phyloP scores from a whole-genome alignment of 345 rosid species.

The Rhodamnia argentea region DNA sequence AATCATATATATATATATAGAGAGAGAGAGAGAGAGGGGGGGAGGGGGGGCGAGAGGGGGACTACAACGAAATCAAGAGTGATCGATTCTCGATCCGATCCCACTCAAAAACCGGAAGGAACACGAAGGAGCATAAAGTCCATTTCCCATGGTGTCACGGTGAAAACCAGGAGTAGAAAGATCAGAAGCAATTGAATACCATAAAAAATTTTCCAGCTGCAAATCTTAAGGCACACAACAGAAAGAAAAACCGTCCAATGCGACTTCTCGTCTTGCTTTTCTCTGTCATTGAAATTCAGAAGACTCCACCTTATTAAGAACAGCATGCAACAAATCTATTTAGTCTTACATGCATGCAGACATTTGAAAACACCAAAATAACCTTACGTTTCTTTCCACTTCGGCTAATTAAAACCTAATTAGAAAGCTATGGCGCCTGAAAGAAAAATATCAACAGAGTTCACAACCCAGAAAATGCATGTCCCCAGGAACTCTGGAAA shows the following conservation, averaged over 20 bases:
- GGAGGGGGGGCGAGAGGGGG: too few relatives aligned
- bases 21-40: too few relatives aligned
- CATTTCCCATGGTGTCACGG: not conserved
- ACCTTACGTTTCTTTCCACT: not conserved
- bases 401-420: not conserved
- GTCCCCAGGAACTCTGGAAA: not conserved
- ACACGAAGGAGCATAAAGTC: not conserved
- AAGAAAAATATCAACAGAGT: not conserved
- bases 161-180: not conserved
- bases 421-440: not conserved
- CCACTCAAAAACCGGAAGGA: too few relatives aligned
- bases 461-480: not conserved
- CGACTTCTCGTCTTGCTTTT: not conserved
- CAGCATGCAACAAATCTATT: not conserved
- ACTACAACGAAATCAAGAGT: too few relatives aligned
- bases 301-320: not conserved
- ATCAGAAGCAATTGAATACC: rapidly evolving
- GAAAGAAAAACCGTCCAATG: not conserved
- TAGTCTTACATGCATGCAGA: not conserved
- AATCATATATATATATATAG: too few relatives aligned
- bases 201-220: not conserved
- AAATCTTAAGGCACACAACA: not conserved
- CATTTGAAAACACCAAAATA: not conserved
- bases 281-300: not conserved
- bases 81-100: too few relatives aligned